These are phyloP conservation scores for Boletus huronensis DNA, from an alignment of 768 basidiomycete species.

Conservation along the genomic window DNA sequence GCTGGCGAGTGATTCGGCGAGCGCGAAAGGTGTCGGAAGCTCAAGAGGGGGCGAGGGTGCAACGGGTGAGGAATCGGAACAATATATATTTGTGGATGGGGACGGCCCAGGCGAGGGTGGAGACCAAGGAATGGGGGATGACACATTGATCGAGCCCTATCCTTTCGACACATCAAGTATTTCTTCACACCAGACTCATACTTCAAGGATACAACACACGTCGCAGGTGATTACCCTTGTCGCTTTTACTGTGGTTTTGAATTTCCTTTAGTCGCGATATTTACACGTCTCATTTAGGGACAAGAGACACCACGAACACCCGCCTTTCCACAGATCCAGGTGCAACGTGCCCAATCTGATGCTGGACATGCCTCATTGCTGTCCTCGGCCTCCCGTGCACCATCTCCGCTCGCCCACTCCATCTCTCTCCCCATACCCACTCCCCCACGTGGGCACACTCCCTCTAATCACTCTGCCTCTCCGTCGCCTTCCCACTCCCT, in stretches of 20 bases:
- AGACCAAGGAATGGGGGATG: constrained; percentile 14
- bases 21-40: background rate
- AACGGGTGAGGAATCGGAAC: constrained; percentile 18
- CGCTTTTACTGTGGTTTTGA: background rate
- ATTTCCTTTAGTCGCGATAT: background rate
- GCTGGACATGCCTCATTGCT: constrained; percentile 5
- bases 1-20: constrained; percentile 13
- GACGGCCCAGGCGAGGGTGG: constrained; percentile 3
- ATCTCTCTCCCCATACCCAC: constrained; percentile 18
- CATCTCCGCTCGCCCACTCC: constrained; percentile 28
- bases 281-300: constrained; percentile 4
- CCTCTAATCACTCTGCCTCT: constrained; percentile 9
- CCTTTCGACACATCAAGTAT: constrained; percentile 21
- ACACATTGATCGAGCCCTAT: constrained; percentile 21
- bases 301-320: constrained; percentile 18
- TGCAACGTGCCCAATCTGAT: constrained; percentile 23
- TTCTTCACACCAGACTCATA: constrained; percentile 20
- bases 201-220: background rate
- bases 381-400: constrained; percentile 7
- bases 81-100: constrained; percentile 27
- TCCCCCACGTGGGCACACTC: constrained; percentile 5
- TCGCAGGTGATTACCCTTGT: constrained; percentile 14
- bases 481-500: constrained; percentile 9
- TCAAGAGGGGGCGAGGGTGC: background rate
- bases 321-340: constrained; percentile 23